Base-by-base conservation (phyloP, 352 stramenopile species). In the Phytophthora boehmeriae region DNA sequence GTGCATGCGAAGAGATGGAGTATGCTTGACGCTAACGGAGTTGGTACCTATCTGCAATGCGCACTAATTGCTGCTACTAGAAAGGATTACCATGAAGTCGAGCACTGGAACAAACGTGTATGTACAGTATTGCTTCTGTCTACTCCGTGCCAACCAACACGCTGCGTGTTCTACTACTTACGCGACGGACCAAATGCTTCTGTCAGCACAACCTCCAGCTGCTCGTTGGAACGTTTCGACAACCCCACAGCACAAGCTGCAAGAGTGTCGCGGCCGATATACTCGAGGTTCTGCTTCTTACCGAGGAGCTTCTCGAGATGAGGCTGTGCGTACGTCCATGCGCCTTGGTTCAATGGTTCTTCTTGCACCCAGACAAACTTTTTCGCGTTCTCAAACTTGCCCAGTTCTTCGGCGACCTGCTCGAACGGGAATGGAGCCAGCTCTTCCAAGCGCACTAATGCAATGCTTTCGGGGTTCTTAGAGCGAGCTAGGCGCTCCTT, bases 371-470 rank as follows among this genome's bases (percentile, higher is more conserved):
- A 95, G 17, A 89, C 74, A 39, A 93, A 72, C 56, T 83, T 75
- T 59, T 86, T 87, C 9, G 77, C 78, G 42, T 90, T 81, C 9
- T 75, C 65, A 34, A 88, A 93, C 47, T 77, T 83, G 14, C 45
- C 54, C 10, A 92, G 57, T 25, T 92, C 66, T 4, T 64, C 63
- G 2, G 74, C 78, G 5, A 95, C 67, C 17, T 91, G 80, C 49
- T 85, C 64, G 48, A 90, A 90, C 49, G 86, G 86, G 66, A 95
- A 95, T n/a, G 86, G 86, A n/a, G 86, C 83, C 42, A 93, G 68
- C 60, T 95, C 84, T 75, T 95, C 86, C 25, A 95, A 14, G 45
- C 86, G 85, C 25, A 93, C 56, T 35, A 95, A 84, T 17, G 84
- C 85, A 38, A 89, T 79, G 34, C 78, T 75, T 4, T 83, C 63